Conservation (phyloP, 2,329 filamentous ascomycete species). For the Gaeumannomyces tritici region DNA sequence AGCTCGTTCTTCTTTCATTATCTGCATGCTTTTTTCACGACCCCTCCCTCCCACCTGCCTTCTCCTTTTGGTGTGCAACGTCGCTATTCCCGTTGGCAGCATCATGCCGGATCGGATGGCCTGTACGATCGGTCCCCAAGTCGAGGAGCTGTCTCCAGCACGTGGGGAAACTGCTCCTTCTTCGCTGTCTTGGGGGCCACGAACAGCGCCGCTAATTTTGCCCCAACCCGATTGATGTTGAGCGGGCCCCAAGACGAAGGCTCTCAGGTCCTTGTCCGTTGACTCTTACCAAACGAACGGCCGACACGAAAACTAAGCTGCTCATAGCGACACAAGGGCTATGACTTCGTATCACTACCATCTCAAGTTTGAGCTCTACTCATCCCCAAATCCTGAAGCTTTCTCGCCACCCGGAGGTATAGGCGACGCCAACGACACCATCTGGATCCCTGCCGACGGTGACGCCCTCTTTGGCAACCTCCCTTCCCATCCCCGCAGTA, state of each 20-base stretch:
- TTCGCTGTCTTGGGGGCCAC: no score
- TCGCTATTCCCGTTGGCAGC: neutral
- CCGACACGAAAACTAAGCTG: neutral
- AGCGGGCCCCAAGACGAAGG: neutral
- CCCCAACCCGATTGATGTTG: neutral
- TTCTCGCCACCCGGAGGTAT: slow-evolving; percentile 3
- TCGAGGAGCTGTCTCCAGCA: neutral
- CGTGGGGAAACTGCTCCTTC: no score
- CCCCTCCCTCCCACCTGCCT: no score
- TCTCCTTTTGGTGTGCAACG: neutral
- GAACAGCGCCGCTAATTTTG: neutral
- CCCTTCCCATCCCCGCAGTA: slow-evolving; percentile 33
- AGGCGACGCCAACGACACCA: slow-evolving; percentile 3
- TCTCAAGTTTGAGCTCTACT: slow-evolving; percentile 57
- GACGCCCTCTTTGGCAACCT: slow-evolving; percentile 46
- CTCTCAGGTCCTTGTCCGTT: neutral
- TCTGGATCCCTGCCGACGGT: slow-evolving; percentile 41
- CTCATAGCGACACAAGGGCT: slow-evolving; percentile 14
- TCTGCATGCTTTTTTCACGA: neutral
- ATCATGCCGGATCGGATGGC: neutral
- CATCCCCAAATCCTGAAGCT: slow-evolving; percentile 27
- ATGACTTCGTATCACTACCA: slow-evolving; percentile 59
- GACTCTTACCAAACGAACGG: neutral
- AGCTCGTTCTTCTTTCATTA: neutral
- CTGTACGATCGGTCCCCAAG: neutral